Percentiles rank a stretch among this genome's conserved stretches.
Conservation (phyloP, 805 yeast species). For the Metschnikowia cubensis region DNA sequence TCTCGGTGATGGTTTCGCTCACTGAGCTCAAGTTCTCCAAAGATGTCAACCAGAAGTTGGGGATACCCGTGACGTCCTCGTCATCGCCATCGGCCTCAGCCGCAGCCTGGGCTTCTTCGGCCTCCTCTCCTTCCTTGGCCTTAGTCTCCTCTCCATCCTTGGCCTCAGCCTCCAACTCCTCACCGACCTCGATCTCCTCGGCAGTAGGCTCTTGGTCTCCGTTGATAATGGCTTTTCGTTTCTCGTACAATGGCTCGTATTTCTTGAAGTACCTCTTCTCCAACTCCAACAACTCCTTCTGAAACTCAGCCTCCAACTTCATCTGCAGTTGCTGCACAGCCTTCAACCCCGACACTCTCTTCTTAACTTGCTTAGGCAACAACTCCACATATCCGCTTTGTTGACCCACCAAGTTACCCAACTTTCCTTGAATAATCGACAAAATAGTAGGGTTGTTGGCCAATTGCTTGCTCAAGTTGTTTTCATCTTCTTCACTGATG, state of each 20-base stretch:
- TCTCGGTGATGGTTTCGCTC: slow-evolving; percentile 79
- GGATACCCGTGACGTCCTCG: slow-evolving; percentile 66
- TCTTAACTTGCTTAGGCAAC: slow-evolving; percentile 68
- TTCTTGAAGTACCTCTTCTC: slow-evolving; percentile 73
- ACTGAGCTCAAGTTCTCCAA: slow-evolving; percentile 79
- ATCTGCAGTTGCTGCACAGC: slow-evolving; percentile 75
- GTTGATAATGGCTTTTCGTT: slow-evolving; percentile 64
- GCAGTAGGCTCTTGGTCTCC: slow-evolving; percentile 76
- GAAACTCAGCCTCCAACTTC: slow-evolving; percentile 85
- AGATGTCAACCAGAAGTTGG: slow-evolving; percentile 96
- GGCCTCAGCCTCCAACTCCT: slow-evolving; percentile 58
- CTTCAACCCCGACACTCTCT: slow-evolving; percentile 78
- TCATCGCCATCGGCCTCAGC: slow-evolving; percentile 43
- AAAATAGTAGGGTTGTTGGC: slow-evolving; percentile 78
- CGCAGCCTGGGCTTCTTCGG: slow-evolving; percentile 37
- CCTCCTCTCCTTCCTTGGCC: slow-evolving; percentile 43
- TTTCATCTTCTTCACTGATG: slow-evolving; percentile 52
- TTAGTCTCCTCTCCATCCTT: slow-evolving; percentile 50
- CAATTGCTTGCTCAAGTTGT: slow-evolving; percentile 43
- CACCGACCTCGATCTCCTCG: slow-evolving; percentile 77
- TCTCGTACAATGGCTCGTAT: slow-evolving; percentile 72
- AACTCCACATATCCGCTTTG: slow-evolving; percentile 81
- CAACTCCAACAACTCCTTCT: slow-evolving; percentile 77
- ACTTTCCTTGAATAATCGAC: slow-evolving; percentile 84
- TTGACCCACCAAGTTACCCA: slow-evolving; percentile 78